phyloP scores from a whole-genome alignment of 257 asterid genomes.

The Knoxia roxburghii region DNA sequence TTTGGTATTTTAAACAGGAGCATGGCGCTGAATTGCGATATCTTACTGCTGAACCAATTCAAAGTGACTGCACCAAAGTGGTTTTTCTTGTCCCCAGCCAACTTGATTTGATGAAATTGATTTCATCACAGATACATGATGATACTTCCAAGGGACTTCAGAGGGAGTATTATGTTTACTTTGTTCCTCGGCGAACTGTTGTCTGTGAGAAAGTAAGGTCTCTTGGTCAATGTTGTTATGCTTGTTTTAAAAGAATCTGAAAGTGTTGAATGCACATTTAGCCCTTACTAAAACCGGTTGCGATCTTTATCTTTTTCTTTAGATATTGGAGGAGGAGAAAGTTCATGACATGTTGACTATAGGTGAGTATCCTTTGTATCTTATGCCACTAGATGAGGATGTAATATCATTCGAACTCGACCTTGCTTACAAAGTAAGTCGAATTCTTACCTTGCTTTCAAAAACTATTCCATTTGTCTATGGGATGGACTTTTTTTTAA shows the following conservation, averaged over 20 bases:
- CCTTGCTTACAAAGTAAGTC: conserved; percentile 71
- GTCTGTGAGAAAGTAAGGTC: conserved; percentile 80
- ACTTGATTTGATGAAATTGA: conserved; percentile 67
- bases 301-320: conserved; percentile 9
- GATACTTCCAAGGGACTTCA: conserved; percentile 84
- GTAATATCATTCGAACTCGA: conserved; percentile 89
- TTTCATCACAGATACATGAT: conserved; percentile 67
- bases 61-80: conserved; percentile 76
- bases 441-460: conserved; percentile 11
- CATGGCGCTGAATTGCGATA: conserved; percentile 86
- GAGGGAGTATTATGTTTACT: conserved; percentile 80
- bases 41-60: conserved; percentile 77
- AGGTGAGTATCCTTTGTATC: conserved; percentile 82
- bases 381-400: conserved; percentile 91
- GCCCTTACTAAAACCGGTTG: neutral
- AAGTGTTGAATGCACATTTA: neutral
- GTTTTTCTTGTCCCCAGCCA: conserved; percentile 83
- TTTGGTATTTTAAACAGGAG: conserved; percentile 44
- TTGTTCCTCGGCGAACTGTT: conserved; percentile 94
- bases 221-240: neutral
- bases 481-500: conserved; percentile 25
- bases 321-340: conserved; percentile 95
- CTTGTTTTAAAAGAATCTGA: neutral
- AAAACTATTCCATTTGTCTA: conserved; percentile 4
- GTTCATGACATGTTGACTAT: conserved; percentile 66